These are phyloP conservation scores for Neckera pumila DNA, from an alignment of 225 moss, liverwort and hornwort species.

Conservation along the genomic window DNA sequence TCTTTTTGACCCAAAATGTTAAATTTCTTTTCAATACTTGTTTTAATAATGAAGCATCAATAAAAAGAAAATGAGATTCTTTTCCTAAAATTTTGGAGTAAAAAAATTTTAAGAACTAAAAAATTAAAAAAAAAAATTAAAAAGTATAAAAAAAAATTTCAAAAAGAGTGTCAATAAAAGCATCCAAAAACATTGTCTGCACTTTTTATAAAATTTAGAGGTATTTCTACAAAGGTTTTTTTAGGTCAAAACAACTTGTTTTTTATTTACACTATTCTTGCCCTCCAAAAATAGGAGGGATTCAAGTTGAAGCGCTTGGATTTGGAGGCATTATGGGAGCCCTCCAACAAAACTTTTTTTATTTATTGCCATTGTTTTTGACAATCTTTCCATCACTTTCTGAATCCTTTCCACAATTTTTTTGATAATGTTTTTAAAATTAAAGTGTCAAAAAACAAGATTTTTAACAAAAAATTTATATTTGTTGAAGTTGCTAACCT, in stretches of 20 bases:
- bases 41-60: background rate
- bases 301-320: background rate
- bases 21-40: accelerated
- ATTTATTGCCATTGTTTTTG: background rate
- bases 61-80: background rate
- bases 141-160: no score
- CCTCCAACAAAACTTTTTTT: background rate
- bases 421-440: no score
- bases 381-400: background rate
- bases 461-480: no score
- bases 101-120: no score
- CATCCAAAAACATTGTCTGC: accelerated
- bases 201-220: background rate
- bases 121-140: no score
- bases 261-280: background rate
- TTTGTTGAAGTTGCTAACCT: no score
- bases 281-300: background rate
- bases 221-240: background rate
- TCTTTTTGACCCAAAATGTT: background rate
- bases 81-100: background rate
- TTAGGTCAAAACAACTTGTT: background rate
- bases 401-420: background rate
- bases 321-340: background rate
- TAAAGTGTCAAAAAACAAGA: no score
- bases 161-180: background rate